Percentiles rank a stretch among this genome's conserved stretches.
Conservation (phyloP, 495 filamentous ascomycete species). For the Neurospora sublineolata region DNA sequence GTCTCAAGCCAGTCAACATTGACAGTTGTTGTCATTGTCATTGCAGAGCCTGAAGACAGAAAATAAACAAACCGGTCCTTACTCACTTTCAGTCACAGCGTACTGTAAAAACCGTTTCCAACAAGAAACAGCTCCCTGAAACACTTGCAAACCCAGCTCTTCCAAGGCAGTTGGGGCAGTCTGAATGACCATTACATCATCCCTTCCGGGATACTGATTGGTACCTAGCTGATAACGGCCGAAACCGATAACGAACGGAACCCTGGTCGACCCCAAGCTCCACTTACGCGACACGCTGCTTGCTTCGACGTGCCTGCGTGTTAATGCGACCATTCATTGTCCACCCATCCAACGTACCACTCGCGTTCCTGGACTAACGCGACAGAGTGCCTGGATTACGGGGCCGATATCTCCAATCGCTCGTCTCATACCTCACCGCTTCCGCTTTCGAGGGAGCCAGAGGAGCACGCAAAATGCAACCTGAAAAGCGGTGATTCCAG, state of each 20-base stretch:
- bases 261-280: not conserved
- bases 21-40: not conserved
- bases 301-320: not conserved
- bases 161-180: not conserved
- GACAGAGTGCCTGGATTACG: not conserved
- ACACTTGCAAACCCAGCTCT: not conserved
- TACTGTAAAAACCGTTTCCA: not conserved
- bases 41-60: not conserved
- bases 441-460: not conserved
- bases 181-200: not conserved
- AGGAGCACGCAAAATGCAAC: not conserved
- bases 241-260: not conserved
- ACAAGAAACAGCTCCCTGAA: not conserved
- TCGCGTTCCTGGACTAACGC: not conserved
- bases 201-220: not conserved
- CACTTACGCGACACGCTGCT: not conserved
- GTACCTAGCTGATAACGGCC: not conserved
- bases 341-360: not conserved
- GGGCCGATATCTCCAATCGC: not conserved
- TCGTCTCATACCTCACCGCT: not conserved
- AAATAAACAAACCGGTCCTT: not conserved
- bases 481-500: not conserved
- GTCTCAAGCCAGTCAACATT: not conserved
- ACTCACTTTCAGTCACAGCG: not conserved
- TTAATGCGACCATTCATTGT: not conserved